Evolutionary conservation across 2,329 filamentous ascomycete genomes (phyloP).

Genomic region (Colletotrichum theobromicola): DNA sequence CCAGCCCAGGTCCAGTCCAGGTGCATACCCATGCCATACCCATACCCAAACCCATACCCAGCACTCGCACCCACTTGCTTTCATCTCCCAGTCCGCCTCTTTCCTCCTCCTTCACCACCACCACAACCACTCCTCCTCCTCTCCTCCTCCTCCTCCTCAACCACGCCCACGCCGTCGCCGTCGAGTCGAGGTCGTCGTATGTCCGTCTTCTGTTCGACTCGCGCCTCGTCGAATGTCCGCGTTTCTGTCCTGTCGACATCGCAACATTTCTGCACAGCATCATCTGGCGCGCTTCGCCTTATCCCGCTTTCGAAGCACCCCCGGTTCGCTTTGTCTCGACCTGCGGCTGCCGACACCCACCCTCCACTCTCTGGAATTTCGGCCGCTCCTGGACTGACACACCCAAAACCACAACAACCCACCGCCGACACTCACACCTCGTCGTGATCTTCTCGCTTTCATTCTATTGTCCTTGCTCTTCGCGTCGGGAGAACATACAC

Average conservation of each 20-base stretch:
- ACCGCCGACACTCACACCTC: background rate
- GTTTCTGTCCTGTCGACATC: background rate
- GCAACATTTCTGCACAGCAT: background rate
- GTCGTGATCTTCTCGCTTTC: slow-evolving; percentile 2
- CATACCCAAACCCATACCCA: background rate
- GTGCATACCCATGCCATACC: background rate
- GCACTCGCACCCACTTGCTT: background rate
- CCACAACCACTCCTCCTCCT: background rate
- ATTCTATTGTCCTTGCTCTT: background rate
- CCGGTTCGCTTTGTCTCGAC: slow-evolving; percentile 17
- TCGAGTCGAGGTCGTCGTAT: background rate
- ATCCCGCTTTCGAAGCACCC: slow-evolving; percentile 10
- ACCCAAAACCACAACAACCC: slow-evolving; percentile 19
- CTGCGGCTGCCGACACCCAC: slow-evolving; percentile 12
- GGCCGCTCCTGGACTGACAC: slow-evolving; percentile 13
- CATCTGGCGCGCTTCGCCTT: background rate
- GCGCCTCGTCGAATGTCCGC: background rate
- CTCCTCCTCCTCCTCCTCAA: too few species aligned
- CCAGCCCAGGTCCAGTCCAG: background rate
- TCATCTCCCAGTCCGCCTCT: slow-evolving; percentile 6
- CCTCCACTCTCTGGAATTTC: slow-evolving; percentile 22
- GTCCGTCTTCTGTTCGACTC: background rate
- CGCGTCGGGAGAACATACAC: background rate
- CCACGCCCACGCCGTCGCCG: background rate
- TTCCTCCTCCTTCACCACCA: slow-evolving; percentile 19